Evolutionary conservation across 2,329 filamentous ascomycete genomes (phyloP).

Genomic region (Plectosphaerella sp.): DNA sequence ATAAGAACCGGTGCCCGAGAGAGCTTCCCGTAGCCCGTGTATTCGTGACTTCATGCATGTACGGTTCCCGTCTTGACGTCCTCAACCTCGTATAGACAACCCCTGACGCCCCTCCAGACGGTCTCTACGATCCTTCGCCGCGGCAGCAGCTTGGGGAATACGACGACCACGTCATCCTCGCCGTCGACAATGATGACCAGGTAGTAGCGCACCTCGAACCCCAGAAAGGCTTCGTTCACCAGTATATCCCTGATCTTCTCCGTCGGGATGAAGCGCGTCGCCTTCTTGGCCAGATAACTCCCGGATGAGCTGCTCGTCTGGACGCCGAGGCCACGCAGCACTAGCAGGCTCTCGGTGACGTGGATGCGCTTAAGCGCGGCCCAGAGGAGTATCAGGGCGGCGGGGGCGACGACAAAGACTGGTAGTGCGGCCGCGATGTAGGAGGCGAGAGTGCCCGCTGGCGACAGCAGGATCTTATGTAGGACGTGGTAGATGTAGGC

Average conservation of each 20-base stretch:
- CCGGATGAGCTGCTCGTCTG: slow-evolving; percentile 74
- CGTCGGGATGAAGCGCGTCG: slow-evolving; percentile 72
- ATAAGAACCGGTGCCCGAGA: not conserved
- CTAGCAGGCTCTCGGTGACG: slow-evolving; percentile 77
- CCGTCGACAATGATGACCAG: slow-evolving; percentile 85
- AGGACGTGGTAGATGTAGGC: slow-evolving; percentile 20
- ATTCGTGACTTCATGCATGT: too few relatives aligned
- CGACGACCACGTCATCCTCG: slow-evolving; percentile 86
- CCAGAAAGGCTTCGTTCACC: slow-evolving; percentile 90
- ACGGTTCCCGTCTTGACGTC: slow-evolving; percentile 4
- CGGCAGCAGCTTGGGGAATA: slow-evolving; percentile 81
- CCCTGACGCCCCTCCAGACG: slow-evolving; percentile 83
- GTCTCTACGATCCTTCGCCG: slow-evolving; percentile 70
- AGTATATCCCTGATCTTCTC: slow-evolving; percentile 89
- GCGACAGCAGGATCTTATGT: slow-evolving; percentile 20
- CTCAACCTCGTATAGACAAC: slow-evolving; percentile 70
- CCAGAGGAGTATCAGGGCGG: slow-evolving; percentile 33
- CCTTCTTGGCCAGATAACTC: slow-evolving; percentile 53
- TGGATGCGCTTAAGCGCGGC: slow-evolving; percentile 41
- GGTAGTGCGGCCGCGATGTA: slow-evolving; percentile 29
- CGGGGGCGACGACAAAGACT: slow-evolving; percentile 32
- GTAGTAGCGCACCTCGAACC: slow-evolving; percentile 88
- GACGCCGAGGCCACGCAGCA: slow-evolving; percentile 83
- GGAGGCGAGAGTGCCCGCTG: slow-evolving; percentile 24
- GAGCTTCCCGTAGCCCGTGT: not conserved